Evolutionary conservation across 345 rosid genomes (phyloP).

Genomic region (Lepidium aucheri): DNA sequence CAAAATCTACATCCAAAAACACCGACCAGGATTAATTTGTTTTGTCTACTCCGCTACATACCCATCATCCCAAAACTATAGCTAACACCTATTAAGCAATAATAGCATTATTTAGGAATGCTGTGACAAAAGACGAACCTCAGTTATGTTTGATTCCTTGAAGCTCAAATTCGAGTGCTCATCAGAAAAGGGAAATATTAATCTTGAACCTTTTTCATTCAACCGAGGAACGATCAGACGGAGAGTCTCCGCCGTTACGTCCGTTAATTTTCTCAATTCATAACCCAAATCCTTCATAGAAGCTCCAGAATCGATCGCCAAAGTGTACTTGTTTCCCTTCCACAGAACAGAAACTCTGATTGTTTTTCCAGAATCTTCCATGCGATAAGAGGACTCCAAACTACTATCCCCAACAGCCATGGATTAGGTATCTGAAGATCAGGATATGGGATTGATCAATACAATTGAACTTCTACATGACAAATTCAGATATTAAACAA

Average conservation of each 20-base stretch:
- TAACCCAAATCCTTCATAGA: slow-evolving; percentile 60
- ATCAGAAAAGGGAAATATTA: slow-evolving; percentile 64
- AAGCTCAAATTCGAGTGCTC: slow-evolving; percentile 49
- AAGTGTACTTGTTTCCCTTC: slow-evolving; percentile 61
- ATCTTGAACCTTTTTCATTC: slow-evolving; percentile 51
- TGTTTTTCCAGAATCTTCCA: slow-evolving; percentile 32
- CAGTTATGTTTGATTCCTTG: slow-evolving; percentile 41
- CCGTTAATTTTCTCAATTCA: slow-evolving; percentile 59
- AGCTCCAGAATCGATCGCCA: slow-evolving; percentile 45
- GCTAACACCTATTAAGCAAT: no score
- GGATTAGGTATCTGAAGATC: not conserved
- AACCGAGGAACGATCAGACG: slow-evolving; percentile 56
- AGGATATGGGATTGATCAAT: not conserved
- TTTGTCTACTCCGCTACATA: not conserved
- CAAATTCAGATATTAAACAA: not conserved
- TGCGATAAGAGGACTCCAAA: slow-evolving; percentile 23
- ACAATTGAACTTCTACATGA: not conserved
- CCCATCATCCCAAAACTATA: no score
- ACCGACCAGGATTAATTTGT: not conserved
- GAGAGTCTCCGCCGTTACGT: slow-evolving; percentile 68
- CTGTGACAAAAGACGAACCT: slow-evolving; percentile 33
- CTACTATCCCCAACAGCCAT: slow-evolving; percentile 9
- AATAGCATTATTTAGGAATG: not conserved
- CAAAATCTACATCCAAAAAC: not conserved
- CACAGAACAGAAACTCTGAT: slow-evolving; percentile 46